A percentile compares a stretch with the other conserved stretches of the same genome.
Conservation (phyloP, 805 yeast species). For the Starmerella asiatica region DNA sequence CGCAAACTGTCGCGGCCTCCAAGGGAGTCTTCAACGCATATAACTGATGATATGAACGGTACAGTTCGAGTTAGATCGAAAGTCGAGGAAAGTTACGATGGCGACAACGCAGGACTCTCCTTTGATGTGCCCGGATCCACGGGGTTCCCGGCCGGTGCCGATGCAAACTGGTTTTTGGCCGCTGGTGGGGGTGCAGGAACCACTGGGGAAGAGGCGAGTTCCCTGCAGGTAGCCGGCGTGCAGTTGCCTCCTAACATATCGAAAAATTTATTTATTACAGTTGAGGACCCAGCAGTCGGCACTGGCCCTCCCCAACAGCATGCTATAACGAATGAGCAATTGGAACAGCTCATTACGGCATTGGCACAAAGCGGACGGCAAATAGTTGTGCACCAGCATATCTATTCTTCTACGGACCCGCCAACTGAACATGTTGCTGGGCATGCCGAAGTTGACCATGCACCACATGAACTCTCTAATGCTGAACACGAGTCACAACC, state of each 20-base stretch:
- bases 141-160: constrained; percentile 19
- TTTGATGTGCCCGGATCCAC: constrained; percentile 15
- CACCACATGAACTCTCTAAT: too few relatives aligned
- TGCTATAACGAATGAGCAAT: constrained; percentile 17
- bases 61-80: neutral
- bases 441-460: neutral
- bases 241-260: too few relatives aligned
- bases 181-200: neutral
- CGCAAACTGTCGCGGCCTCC: constrained; percentile 54
- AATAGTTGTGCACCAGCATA: constrained; percentile 70
- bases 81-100: neutral
- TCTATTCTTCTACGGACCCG: constrained; percentile 27
- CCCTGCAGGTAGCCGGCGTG: too few relatives aligned
- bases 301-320: constrained; percentile 14
- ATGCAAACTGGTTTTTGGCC: constrained; percentile 13
- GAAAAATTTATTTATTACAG: constrained; percentile 9
- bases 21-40: neutral
- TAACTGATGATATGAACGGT: neutral
- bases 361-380: constrained; percentile 22
- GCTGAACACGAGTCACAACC: neutral
- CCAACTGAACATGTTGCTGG: neutral
- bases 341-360: constrained; percentile 20
- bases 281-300: constrained; percentile 7
- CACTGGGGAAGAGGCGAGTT: neutral
- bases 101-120: neutral